Evolutionary conservation across 1,284 basidiomycete species (phyloP), one percentile per base, ranked within the genome.

Genomic region (Ustilago tritici): DNA sequence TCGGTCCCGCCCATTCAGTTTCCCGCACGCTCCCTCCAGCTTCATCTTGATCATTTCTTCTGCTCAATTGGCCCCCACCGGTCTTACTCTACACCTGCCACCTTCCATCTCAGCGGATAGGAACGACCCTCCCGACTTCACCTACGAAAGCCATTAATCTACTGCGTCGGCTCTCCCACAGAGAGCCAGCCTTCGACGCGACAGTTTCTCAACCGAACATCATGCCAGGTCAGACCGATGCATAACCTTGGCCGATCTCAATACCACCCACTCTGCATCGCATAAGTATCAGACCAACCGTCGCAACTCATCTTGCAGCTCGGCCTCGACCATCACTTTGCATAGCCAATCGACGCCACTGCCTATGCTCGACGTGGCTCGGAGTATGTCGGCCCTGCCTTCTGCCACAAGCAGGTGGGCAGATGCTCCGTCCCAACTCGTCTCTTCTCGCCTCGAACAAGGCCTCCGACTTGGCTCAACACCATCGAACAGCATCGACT

Each of bases 401-500:
- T 54, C 57, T 23, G 57, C 58, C 8, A 35, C 50, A 14, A 31
- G 56, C 32, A 35, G 55, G 55, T 74, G 71, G 71, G 55, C 71
- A 28, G 59, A 69, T 41, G 66, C 60, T 62, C 65, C 71, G 0
- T 15, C 66, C 5, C 71, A 74, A 53, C 71, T 74, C 62, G 65
- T 74, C 58, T 69, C 71, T 10, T 74, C 71, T 0, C 58, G 71
- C 17, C 65, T 74, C 34, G 71, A 74, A 36, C 71, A 69, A 46
- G 71, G 71, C 46, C 52, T 61, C n/a, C 66, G 71, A 11, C 43
- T 58, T 5, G 54, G 28, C 28, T 65, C 71, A 1, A 68, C 58
- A 17, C 62, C 61, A 9, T 65, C 65, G 4, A 56, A 34, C 55
- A 74, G 59, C 66, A 43, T 65, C 35, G 71, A 74, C 31, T 63